These are phyloP conservation scores for Salix arbutifolia DNA, from an alignment of 345 rosid species.

Conservation along the genomic window DNA sequence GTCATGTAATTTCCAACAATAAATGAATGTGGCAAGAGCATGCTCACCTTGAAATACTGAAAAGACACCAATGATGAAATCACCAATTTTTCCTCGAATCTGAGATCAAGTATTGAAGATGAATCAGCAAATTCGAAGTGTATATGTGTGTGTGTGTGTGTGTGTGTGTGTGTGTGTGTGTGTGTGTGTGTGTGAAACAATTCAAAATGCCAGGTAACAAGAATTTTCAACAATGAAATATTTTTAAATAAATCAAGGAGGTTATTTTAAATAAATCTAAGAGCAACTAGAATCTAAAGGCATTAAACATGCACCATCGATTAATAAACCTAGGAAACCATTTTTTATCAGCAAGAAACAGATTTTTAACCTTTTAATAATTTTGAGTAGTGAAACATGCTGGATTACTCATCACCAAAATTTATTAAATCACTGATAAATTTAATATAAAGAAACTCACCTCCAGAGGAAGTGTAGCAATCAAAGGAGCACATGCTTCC, in stretches of 20 bases:
- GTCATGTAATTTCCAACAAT: not conserved
- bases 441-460: slow-evolving; percentile 28
- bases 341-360: not conserved
- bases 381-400: not conserved
- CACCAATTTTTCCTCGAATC: slow-evolving; percentile 75
- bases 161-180: too few species aligned
- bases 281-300: not conserved
- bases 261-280: not conserved
- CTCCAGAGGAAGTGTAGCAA: slow-evolving; percentile 96
- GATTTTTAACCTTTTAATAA: not conserved
- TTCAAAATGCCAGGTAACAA: not conserved
- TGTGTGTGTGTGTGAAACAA: not conserved
- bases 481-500: slow-evolving; percentile 83
- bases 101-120: slow-evolving; percentile 18
- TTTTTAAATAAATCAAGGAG: not conserved
- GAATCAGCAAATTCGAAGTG: slow-evolving; percentile 17
- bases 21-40: not conserved
- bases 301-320: not conserved
- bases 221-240: not conserved
- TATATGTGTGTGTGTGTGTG: too few species aligned
- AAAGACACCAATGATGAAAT: slow-evolving; percentile 72
- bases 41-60: slow-evolving; percentile 74
- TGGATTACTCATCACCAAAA: not conserved
- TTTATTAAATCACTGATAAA: not conserved
- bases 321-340: not conserved